Evolutionary conservation across 139 green algal genomes (phyloP).

Genomic region (Choricystis sp.): DNA sequence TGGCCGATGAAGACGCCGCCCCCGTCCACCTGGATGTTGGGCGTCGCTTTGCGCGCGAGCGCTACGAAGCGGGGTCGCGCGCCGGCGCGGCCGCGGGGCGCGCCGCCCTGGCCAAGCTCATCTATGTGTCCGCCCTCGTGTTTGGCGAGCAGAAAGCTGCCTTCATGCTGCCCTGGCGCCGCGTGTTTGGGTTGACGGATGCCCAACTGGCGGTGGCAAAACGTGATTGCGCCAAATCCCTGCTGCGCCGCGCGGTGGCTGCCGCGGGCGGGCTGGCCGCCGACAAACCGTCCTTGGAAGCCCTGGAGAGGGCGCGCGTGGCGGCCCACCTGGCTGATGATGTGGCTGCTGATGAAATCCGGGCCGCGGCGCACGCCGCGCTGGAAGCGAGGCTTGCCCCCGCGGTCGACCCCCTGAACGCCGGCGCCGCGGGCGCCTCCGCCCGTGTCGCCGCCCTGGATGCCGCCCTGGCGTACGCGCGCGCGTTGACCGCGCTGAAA

Average conservation of each 20-base stretch:
- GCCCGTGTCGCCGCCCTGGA: constrained; percentile 18
- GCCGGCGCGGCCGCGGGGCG: constrained; percentile 24
- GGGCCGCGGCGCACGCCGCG: constrained; percentile 27
- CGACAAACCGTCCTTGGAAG: constrained; percentile 26
- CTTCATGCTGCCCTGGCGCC: constrained; percentile 86
- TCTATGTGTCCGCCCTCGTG: constrained; percentile 79
- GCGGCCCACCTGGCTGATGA: constrained; percentile 70
- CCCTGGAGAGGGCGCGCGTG: constrained; percentile 45
- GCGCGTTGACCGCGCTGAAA: constrained; percentile 17
- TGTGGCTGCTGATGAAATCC: constrained; percentile 45
- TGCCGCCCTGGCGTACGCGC: constrained; percentile 32
- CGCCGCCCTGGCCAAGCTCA: constrained; percentile 86
- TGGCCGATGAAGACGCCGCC: constrained; percentile 80
- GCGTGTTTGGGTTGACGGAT: constrained; percentile 80
- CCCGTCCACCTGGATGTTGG: constrained; percentile 85
- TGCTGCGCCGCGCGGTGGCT: constrained; percentile 46
- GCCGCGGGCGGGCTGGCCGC: constrained; percentile 13
- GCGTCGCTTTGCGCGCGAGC: constrained; percentile 47
- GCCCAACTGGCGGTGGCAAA: constrained; percentile 64
- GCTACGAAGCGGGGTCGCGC: constrained; percentile 39
- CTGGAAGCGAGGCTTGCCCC: constrained; percentile 43
- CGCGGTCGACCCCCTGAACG: constrained; percentile 55
- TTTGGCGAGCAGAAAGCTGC: constrained; percentile 70
- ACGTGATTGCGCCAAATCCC: constrained; percentile 57
- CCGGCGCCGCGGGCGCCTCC: constrained; percentile 15